Evolutionary conservation across 495 filamentous ascomycete genomes (phyloP).

Genomic region (Neurospora sp.): DNA sequence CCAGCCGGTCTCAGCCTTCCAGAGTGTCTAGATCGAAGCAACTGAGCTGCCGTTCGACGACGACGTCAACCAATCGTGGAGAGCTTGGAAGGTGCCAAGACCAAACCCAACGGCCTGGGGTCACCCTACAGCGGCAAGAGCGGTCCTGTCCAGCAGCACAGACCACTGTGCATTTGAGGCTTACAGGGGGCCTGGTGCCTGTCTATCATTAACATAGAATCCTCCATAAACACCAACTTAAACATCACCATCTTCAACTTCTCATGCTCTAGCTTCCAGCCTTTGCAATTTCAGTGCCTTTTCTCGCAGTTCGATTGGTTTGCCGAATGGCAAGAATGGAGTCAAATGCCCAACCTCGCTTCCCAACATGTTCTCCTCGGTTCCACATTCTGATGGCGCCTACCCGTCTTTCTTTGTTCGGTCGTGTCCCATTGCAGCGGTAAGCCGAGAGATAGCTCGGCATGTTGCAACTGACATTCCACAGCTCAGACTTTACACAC

Average conservation of each 20-base stretch:
- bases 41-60: not conserved
- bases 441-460: not conserved
- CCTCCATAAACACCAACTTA: not conserved
- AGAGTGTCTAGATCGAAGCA: not conserved
- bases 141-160: not conserved
- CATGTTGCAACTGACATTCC: not conserved
- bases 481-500: not conserved
- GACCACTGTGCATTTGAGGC: not conserved
- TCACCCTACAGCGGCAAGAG: not conserved
- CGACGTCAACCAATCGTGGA: not conserved
- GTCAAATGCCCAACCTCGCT: not conserved
- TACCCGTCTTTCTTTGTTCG: slow-evolving; percentile 15
- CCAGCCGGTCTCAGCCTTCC: not conserved
- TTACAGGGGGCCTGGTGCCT: not conserved
- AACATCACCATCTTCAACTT: not conserved
- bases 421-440: not conserved
- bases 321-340: not conserved
- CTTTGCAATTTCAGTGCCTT: not conserved
- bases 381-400: not conserved
- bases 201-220: not conserved
- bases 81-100: not conserved
- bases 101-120: not conserved
- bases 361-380: not conserved
- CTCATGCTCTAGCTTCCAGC: not conserved
- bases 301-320: not conserved